A percentile compares a stretch with the other conserved stretches of the same genome.
These are phyloP conservation scores for Fusarium sp. DNA, from an alignment of 2,329 filamentous ascomycete genomes.

Conservation along the genomic window DNA sequence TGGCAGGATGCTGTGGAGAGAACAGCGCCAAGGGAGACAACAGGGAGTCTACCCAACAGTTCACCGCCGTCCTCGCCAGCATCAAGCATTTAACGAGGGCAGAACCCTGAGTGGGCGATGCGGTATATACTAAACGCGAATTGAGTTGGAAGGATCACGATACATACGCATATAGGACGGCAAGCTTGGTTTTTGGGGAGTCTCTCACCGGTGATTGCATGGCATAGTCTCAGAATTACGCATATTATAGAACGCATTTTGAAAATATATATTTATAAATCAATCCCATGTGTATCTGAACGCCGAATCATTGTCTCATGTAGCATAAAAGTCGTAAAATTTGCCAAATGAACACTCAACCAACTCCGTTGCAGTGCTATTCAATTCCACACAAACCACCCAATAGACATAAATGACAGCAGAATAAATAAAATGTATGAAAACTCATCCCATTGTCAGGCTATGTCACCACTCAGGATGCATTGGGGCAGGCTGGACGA, in stretches of 20 bases:
- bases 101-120: constrained; percentile 3
- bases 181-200: constrained; percentile 16
- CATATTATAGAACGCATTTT: constrained; percentile 6
- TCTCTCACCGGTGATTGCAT: not conserved
- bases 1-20: constrained; percentile 49
- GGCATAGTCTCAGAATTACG: constrained; percentile 1
- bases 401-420: not conserved
- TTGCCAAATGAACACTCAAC: not conserved
- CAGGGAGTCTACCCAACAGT: constrained; percentile 23
- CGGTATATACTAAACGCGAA: constrained; percentile 7
- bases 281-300: not conserved
- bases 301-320: constrained; percentile 1
- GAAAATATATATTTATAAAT: not conserved
- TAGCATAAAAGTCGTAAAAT: not conserved
- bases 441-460: not conserved
- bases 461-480: constrained; percentile 14
- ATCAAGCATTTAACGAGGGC: not conserved
- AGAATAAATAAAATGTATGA: not conserved
- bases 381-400: not conserved
- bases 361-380: not conserved
- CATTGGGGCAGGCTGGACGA: constrained; percentile 19
- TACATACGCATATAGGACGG: constrained; percentile 1
- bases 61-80: constrained; percentile 25
- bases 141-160: not conserved
- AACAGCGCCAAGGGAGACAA: constrained; percentile 19